Conservation (phyloP, 306 rosid species). For the Prunus campanulata region DNA sequence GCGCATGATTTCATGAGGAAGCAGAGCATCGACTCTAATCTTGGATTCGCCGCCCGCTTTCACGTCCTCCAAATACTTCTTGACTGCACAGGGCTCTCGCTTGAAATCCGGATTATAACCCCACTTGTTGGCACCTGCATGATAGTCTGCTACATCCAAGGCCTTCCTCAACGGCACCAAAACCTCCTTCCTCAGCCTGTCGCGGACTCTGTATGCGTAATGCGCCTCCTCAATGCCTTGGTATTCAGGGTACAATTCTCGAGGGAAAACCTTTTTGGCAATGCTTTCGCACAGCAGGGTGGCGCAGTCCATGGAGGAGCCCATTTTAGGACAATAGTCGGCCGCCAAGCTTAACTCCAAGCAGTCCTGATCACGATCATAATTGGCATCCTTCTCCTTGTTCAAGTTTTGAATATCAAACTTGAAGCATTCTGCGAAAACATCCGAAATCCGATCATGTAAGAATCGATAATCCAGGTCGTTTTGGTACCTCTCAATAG, state of each 20-base stretch:
- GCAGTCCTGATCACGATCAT: no score
- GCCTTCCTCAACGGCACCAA: slow-evolving; percentile 56
- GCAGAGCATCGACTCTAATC: slow-evolving; percentile 54
- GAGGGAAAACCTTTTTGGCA: slow-evolving; percentile 53
- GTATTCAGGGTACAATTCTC: slow-evolving; percentile 42
- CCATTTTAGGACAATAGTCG: slow-evolving; percentile 66
- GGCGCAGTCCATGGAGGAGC: slow-evolving; percentile 51
- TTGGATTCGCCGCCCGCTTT: slow-evolving; percentile 35
- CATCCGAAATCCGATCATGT: slow-evolving; percentile 44
- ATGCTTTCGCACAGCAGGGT: slow-evolving; percentile 61
- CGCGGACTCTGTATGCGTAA: slow-evolving; percentile 64
- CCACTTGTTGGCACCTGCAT: slow-evolving; percentile 47
- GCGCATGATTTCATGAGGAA: slow-evolving; percentile 47
- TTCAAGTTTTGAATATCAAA: slow-evolving; percentile 42
- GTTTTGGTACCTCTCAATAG: slow-evolving; percentile 20
- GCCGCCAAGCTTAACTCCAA: slow-evolving; percentile 50
- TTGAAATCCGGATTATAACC: slow-evolving; percentile 35
- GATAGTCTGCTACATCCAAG: slow-evolving; percentile 41
- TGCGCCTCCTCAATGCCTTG: slow-evolving; percentile 58
- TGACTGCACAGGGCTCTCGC: slow-evolving; percentile 52
- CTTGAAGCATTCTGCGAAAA: slow-evolving; percentile 48
- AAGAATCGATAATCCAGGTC: slow-evolving; percentile 41
- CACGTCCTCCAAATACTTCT: slow-evolving; percentile 47
- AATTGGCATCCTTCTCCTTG: no score
- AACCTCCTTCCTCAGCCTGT: slow-evolving; percentile 57